Evolutionary conservation across 306 rosid species (phyloP).

Genomic region (Glycine tomentella): DNA sequence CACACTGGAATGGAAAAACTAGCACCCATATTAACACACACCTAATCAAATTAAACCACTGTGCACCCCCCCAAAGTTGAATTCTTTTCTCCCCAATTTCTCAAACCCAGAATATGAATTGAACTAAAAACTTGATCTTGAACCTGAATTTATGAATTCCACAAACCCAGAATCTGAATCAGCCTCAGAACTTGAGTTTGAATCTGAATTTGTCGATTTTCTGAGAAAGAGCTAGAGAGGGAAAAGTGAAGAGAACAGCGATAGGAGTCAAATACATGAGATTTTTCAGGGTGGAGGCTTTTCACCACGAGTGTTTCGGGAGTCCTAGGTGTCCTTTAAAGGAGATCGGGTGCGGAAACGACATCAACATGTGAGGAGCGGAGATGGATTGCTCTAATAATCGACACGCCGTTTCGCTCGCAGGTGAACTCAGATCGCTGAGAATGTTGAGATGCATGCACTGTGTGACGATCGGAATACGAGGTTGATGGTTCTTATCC

Average conservation of each 20-base stretch:
- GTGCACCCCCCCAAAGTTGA: too few species aligned
- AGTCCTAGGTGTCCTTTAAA: not conserved
- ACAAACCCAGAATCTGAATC: slow-evolving; percentile 28
- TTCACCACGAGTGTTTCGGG: not conserved
- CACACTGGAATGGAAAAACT: too few species aligned
- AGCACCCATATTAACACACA: too few species aligned
- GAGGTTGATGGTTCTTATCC: slow-evolving; percentile 12
- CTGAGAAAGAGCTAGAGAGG: slow-evolving; percentile 60
- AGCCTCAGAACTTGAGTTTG: slow-evolving; percentile 52
- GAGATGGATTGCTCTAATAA: not conserved
- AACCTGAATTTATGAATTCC: too few species aligned
- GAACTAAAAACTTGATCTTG: too few species aligned
- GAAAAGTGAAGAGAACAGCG: slow-evolving; percentile 41
- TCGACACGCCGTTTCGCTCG: not conserved
- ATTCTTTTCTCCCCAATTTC: too few species aligned
- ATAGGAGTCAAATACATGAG: slow-evolving; percentile 60
- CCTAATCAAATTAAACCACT: too few species aligned
- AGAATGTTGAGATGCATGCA: not conserved
- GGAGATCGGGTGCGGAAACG: not conserved
- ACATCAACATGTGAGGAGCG: not conserved
- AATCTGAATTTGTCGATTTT: slow-evolving; percentile 71
- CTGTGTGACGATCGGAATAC: not conserved
- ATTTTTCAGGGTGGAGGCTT: not conserved
- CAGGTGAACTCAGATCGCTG: not conserved
- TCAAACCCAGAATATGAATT: too few species aligned